A percentile compares a stretch with the other conserved stretches of the same genome.
Conservation (phyloP, 2,329 filamentous ascomycete species). For the Coniochaeta sp. region DNA sequence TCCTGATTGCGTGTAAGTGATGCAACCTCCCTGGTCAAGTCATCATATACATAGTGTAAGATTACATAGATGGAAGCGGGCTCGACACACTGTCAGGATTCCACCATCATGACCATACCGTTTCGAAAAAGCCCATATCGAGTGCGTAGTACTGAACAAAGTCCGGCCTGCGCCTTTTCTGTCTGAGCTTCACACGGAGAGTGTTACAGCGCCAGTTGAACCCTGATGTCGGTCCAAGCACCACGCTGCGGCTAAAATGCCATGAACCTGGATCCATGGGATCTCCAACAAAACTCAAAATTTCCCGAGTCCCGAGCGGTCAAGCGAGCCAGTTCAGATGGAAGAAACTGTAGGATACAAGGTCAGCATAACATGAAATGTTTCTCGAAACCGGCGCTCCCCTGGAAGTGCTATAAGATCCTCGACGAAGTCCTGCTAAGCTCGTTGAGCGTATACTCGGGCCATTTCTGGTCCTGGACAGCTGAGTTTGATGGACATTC, state of each 20-base stretch:
- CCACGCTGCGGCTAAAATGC: constrained; percentile 2
- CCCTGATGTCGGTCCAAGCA: neutral
- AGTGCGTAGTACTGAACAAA: neutral
- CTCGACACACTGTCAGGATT: neutral
- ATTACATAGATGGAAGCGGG: too few relatives aligned
- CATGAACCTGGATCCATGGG: neutral
- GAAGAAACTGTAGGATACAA: neutral
- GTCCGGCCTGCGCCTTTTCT: neutral
- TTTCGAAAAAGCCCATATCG: neutral
- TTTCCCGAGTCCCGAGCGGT: constrained; percentile 1
- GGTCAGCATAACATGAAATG: neutral
- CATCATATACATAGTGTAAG: too few relatives aligned
- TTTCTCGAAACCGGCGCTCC: neutral
- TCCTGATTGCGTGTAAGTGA: too few relatives aligned
- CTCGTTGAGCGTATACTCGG: too few relatives aligned
- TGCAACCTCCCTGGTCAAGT: too few relatives aligned
- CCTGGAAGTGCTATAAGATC: neutral
- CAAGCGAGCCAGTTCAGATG: neutral
- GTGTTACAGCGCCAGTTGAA: constrained; percentile 1
- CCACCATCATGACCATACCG: neutral
- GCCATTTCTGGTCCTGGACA: too few relatives aligned
- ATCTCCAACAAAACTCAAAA: neutral
- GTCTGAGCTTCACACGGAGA: constrained; percentile 7
- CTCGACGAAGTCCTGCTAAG: neutral
- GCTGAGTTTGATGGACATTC: too few relatives aligned